A percentile compares a stretch with the other conserved stretches of the same genome.
These are phyloP conservation scores for Penicillium pulvis DNA, from an alignment of 495 filamentous ascomycete species.

Conservation along the genomic window DNA sequence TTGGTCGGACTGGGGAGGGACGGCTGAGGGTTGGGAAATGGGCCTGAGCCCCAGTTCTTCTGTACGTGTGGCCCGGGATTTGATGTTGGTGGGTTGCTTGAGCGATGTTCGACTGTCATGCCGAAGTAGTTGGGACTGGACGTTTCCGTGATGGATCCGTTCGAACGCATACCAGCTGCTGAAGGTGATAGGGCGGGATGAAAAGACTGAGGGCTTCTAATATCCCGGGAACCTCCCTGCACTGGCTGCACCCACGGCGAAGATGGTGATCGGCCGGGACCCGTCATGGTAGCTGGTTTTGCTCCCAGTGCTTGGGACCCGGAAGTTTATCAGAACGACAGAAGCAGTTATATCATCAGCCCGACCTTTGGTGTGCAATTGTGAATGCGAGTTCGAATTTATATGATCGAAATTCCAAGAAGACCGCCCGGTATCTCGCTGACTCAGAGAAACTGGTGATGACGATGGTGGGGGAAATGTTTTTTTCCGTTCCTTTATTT, in stretches of 20 bases:
- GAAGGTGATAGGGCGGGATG: constrained; percentile 43
- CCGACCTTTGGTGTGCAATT: constrained; percentile 4
- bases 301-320: constrained; percentile 17
- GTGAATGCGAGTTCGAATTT: not conserved
- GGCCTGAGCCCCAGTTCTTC: constrained; percentile 72
- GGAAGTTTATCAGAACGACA: constrained; percentile 9
- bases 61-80: constrained; percentile 54
- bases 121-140: constrained; percentile 85
- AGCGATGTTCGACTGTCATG: constrained; percentile 59
- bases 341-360: constrained; percentile 17
- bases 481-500: not conserved
- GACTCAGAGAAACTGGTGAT: constrained; percentile 1
- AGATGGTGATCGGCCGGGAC: constrained; percentile 46
- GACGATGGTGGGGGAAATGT: not conserved
- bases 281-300: constrained; percentile 44
- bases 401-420: not conserved
- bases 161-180: constrained; percentile 42
- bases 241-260: constrained; percentile 45
- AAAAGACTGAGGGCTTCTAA: constrained; percentile 18
- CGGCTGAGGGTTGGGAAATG: constrained; percentile 53
- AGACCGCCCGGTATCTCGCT: not conserved
- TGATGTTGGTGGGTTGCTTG: constrained; percentile 60
- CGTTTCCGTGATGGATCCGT: constrained; percentile 42
- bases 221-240: constrained; percentile 31
- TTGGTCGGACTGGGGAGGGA: constrained; percentile 70